Conservation (phyloP, 441 rosid species). For the Syzygium malaccense region DNA sequence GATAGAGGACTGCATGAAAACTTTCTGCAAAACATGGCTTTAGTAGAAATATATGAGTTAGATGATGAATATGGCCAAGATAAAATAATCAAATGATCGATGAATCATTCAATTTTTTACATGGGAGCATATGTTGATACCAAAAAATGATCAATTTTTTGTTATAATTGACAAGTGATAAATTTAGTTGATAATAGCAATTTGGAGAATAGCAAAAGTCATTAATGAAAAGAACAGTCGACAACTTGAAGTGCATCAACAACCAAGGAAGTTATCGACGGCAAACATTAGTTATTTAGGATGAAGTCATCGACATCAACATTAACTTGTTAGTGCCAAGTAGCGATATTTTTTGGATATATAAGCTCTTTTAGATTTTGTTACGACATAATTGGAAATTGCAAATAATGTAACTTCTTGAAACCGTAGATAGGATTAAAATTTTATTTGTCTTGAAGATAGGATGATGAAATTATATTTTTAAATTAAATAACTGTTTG, state of each 20-base stretch:
- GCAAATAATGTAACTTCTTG: neutral
- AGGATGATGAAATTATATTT: neutral
- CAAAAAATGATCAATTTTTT: neutral
- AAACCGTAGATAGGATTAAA: rapidly evolving
- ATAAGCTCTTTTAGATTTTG: neutral
- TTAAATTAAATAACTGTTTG: neutral
- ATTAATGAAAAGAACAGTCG: rapidly evolving
- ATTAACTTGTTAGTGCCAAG: neutral
- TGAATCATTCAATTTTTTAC: neutral
- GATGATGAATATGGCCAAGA: neutral
- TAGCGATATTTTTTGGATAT: neutral
- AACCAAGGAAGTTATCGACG: neutral
- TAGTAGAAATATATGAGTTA: neutral
- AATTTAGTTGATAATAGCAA: neutral
- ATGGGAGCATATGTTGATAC: neutral
- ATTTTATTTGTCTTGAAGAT: neutral
- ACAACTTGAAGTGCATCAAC: neutral
- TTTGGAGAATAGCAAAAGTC: neutral
- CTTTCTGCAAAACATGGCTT: neutral
- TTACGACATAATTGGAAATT: neutral
- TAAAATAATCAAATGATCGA: neutral
- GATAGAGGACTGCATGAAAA: rapidly evolving
- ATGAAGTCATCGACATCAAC: rapidly evolving
- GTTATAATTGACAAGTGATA: neutral
- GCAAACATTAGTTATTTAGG: no score